Evolutionary conservation across 805 yeast genomes (phyloP).

Genomic region (Candida mattraensis): DNA sequence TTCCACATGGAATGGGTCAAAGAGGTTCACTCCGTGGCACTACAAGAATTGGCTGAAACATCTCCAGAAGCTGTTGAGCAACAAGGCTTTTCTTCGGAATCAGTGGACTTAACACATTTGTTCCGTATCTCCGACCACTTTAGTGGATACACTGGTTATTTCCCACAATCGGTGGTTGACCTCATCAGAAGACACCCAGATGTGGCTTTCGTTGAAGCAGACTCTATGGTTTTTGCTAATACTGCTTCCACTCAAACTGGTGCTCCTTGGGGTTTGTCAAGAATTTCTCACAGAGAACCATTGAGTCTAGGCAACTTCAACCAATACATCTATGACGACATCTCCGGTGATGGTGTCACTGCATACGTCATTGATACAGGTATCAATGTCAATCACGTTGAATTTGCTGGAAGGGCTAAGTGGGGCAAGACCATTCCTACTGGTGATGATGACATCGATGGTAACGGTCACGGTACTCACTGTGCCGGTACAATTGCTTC

Average conservation of each 20-base stretch:
- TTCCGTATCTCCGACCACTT: slow-evolving; percentile 59
- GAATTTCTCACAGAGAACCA: slow-evolving; percentile 80
- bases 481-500: slow-evolving; percentile 96
- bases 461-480: slow-evolving; percentile 94
- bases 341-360: slow-evolving; percentile 82
- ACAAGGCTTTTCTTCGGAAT: slow-evolving; percentile 11
- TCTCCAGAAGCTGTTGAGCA: slow-evolving; percentile 20
- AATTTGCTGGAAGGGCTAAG: slow-evolving; percentile 78
- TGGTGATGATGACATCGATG: slow-evolving; percentile 71
- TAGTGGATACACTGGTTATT: slow-evolving; percentile 83
- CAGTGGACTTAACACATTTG: slow-evolving; percentile 59
- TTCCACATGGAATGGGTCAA: slow-evolving; percentile 71
- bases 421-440: slow-evolving; percentile 85
- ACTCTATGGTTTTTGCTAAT: slow-evolving; percentile 64
- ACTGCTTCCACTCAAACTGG: slow-evolving; percentile 71
- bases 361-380: slow-evolving; percentile 92
- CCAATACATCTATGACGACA: slow-evolving; percentile 68
- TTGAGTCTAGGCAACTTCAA: slow-evolving; percentile 68
- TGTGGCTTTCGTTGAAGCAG: slow-evolving; percentile 66
- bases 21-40: slow-evolving; percentile 46
- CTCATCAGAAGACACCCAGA: slow-evolving; percentile 57
- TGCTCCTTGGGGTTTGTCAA: slow-evolving; percentile 93
- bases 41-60: slow-evolving; percentile 27
- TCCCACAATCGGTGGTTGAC: slow-evolving; percentile 73
- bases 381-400: slow-evolving; percentile 68